Conservation (phyloP, 2,329 filamentous ascomycete genomes). For the Aspergillus nomiae region DNA sequence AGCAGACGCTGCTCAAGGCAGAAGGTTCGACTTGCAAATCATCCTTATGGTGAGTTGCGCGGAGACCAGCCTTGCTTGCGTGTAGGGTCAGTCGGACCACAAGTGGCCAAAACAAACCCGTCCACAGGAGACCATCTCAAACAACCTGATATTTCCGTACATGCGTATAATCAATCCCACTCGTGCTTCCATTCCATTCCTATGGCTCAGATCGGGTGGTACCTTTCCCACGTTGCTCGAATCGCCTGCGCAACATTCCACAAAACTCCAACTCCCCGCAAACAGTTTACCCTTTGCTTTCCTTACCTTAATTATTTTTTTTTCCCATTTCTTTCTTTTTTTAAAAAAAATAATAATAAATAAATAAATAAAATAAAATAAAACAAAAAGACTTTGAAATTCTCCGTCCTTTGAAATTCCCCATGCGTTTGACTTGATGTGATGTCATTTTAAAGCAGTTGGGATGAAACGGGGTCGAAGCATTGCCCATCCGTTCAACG, state of each 20-base stretch:
- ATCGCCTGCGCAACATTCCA: neutral
- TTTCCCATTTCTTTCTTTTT: neutral
- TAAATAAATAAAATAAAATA: no score
- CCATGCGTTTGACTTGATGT: neutral
- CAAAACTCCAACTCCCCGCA: neutral
- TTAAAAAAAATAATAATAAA: no score
- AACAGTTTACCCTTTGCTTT: neutral
- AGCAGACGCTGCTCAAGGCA: neutral
- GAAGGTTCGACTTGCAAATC: neutral
- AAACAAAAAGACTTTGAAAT: neutral
- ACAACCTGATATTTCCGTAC: neutral
- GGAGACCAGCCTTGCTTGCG: neutral
- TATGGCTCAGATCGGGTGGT: neutral
- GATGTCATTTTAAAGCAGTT: neutral
- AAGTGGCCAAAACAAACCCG: neutral
- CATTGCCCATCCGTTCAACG: constrained; percentile 5
- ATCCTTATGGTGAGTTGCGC: neutral
- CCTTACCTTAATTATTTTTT: neutral
- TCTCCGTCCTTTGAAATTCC: neutral
- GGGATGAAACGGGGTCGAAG: neutral
- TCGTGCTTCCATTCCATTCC: neutral
- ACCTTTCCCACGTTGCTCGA: neutral
- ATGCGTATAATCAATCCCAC: neutral
- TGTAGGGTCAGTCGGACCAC: neutral
- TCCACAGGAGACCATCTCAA: neutral